These are phyloP conservation scores for Aschersonia sp. DNA, from an alignment of 2,329 filamentous ascomycete genomes.

Conservation along the genomic window DNA sequence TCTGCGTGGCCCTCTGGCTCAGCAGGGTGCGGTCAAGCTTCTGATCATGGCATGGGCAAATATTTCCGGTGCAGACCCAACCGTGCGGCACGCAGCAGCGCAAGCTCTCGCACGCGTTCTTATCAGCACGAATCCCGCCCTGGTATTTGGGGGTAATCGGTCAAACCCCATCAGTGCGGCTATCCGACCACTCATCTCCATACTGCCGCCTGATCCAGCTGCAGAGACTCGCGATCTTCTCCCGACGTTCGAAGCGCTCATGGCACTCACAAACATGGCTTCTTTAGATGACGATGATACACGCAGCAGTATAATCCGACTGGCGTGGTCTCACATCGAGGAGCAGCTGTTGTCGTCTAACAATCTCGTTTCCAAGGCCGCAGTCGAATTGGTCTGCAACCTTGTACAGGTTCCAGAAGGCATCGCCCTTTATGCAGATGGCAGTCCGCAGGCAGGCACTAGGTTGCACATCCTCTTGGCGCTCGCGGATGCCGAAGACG, in stretches of 20 bases:
- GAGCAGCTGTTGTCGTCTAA: slow-evolving; percentile 71
- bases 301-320: slow-evolving; percentile 54
- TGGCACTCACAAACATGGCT: slow-evolving; percentile 88
- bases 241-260: slow-evolving; percentile 76
- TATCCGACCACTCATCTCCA: slow-evolving; percentile 65
- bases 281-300: slow-evolving; percentile 56
- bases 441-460: slow-evolving; percentile 50
- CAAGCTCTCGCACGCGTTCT: slow-evolving; percentile 75
- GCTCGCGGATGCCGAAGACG: slow-evolving; percentile 73
- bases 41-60: slow-evolving; percentile 56
- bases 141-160: slow-evolving; percentile 69
- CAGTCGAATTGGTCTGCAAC: slow-evolving; percentile 85
- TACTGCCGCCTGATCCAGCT: slow-evolving; percentile 52
- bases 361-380: slow-evolving; percentile 61
- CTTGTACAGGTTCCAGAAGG: slow-evolving; percentile 57
- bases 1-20: slow-evolving; percentile 65
- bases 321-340: slow-evolving; percentile 63
- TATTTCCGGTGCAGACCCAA: slow-evolving; percentile 36
- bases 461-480: slow-evolving; percentile 75
- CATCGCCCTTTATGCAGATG: slow-evolving; percentile 54
- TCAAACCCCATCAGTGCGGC: slow-evolving; percentile 61
- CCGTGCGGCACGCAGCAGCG: slow-evolving; percentile 44
- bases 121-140: slow-evolving; percentile 70
- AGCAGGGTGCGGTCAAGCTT: slow-evolving; percentile 85
- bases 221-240: slow-evolving; percentile 61